Evolutionary conservation across 805 yeast species (phyloP).

Genomic region (Maudiozyma bulderi): DNA sequence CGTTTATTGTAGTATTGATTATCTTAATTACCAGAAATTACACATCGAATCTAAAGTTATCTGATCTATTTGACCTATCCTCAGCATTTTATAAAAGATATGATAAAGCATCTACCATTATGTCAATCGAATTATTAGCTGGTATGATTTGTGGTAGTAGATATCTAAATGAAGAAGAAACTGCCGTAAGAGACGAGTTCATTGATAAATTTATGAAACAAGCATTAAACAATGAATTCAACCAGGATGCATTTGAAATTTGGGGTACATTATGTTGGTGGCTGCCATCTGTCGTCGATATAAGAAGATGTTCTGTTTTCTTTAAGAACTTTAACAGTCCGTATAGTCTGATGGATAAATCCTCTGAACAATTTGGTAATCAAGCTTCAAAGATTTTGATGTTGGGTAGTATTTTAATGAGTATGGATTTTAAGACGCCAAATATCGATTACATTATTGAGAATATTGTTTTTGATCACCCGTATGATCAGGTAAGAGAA

Average conservation of each 20-base stretch:
- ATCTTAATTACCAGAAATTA: slow-evolving; percentile 40
- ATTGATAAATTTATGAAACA: slow-evolving; percentile 35
- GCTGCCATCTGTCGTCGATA: slow-evolving; percentile 56
- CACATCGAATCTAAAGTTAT: slow-evolving; percentile 31
- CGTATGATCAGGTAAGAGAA: slow-evolving; percentile 63
- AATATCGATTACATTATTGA: slow-evolving; percentile 36
- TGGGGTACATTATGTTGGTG: slow-evolving; percentile 78
- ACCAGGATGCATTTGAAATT: slow-evolving; percentile 62
- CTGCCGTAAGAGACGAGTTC: slow-evolving; percentile 37
- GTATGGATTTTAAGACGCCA: slow-evolving; percentile 46
- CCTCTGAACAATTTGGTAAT: slow-evolving; percentile 53
- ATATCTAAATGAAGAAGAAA: slow-evolving; percentile 30
- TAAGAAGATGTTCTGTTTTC: slow-evolving; percentile 56
- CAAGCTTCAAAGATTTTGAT: slow-evolving; percentile 51
- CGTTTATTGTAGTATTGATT: slow-evolving; percentile 43
- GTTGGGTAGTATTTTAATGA: slow-evolving; percentile 40
- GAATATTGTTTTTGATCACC: slow-evolving; percentile 43
- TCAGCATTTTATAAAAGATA: slow-evolving; percentile 47
- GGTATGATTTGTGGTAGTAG: slow-evolving; percentile 51
- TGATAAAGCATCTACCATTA: slow-evolving; percentile 74
- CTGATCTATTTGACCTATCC: slow-evolving; percentile 45
- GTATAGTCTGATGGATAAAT: slow-evolving; percentile 33
- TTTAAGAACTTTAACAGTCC: slow-evolving; percentile 38
- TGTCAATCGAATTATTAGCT: slow-evolving; percentile 58
- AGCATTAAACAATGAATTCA: slow-evolving; percentile 48